Conservation (phyloP, 331 rosid species). For the Erythrophleum ivorense region DNA sequence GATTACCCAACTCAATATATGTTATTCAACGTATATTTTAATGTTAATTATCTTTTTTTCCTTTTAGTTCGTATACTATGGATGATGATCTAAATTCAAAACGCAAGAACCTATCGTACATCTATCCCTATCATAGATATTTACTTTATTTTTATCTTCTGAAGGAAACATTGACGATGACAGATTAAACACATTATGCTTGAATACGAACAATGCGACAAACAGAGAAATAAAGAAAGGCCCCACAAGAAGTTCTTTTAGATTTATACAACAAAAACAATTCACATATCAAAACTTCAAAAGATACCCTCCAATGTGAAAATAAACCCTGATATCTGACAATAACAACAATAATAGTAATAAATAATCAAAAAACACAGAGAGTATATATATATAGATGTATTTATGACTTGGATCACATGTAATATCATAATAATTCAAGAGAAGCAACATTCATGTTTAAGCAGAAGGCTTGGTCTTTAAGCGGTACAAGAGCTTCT, state of each 20-base stretch:
- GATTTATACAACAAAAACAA: constrained; percentile 39
- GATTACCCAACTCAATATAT: background rate
- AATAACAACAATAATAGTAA: constrained; percentile 23
- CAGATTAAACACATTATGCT: constrained; percentile 34
- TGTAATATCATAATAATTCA: constrained; percentile 13
- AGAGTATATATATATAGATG: background rate
- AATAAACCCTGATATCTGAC: background rate
- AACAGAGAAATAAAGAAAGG: constrained; percentile 19
- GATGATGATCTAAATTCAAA: background rate
- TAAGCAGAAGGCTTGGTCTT: constrained; percentile 52
- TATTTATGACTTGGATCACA: constrained; percentile 11
- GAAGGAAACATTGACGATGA: constrained; percentile 41
- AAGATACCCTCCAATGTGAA: constrained; percentile 33
- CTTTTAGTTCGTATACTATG: background rate
- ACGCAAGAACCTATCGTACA: background rate
- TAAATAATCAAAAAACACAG: constrained; percentile 6
- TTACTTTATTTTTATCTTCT: background rate
- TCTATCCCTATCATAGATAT: constrained; percentile 25
- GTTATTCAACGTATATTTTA: background rate
- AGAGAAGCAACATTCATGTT: constrained; percentile 32
- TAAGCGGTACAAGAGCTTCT: constrained; percentile 77
- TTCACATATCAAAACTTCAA: constrained; percentile 27
- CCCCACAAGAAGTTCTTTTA: constrained; percentile 45
- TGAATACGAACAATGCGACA: constrained; percentile 33
- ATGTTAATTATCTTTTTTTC: background rate